Evolutionary conservation across 2,329 filamentous ascomycete species (phyloP).

Genomic region (Ploettnerulaceae sp.): DNA sequence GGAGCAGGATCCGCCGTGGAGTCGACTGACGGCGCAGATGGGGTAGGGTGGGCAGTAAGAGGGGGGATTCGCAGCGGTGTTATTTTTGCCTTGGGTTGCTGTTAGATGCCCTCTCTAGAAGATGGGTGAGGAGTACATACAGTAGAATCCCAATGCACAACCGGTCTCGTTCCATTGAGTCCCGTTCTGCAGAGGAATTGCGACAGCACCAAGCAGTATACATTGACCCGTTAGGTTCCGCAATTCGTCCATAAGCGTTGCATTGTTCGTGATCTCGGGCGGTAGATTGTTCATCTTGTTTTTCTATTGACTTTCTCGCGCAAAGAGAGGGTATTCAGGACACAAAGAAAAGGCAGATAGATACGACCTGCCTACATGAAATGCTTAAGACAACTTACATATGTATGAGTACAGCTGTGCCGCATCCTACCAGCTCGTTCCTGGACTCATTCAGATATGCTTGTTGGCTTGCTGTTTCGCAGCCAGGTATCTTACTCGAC

Average conservation of each 20-base stretch:
- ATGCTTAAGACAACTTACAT: no score
- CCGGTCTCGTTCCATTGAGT: constrained; percentile 11
- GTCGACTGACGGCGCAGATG: constrained; percentile 17
- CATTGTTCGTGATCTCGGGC: not conserved
- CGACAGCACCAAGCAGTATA: constrained; percentile 6
- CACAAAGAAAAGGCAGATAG: not conserved
- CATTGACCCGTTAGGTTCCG: constrained; percentile 3
- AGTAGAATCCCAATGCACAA: constrained; percentile 18
- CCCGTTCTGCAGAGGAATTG: constrained; percentile 14
- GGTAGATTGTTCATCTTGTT: not conserved
- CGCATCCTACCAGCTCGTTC: no score
- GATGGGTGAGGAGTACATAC: constrained; percentile 5
- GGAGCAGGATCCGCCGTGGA: constrained; percentile 13
- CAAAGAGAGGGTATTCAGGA: not conserved
- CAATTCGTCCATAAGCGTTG: not conserved
- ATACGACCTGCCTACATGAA: no score
- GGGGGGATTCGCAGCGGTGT: constrained; percentile 19
- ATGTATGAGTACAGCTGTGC: no score
- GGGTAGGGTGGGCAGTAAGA: constrained; percentile 26
- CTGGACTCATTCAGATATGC: no score
- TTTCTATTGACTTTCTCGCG: not conserved
- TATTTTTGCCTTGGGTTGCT: constrained; percentile 21
- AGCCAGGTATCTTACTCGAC: no score
- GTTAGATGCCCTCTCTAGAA: not conserved
- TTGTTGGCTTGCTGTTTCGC: no score